phyloP scores from a whole-genome alignment of 495 filamentous ascomycete species.

The Lasiosphaeriaceae sp. region DNA sequence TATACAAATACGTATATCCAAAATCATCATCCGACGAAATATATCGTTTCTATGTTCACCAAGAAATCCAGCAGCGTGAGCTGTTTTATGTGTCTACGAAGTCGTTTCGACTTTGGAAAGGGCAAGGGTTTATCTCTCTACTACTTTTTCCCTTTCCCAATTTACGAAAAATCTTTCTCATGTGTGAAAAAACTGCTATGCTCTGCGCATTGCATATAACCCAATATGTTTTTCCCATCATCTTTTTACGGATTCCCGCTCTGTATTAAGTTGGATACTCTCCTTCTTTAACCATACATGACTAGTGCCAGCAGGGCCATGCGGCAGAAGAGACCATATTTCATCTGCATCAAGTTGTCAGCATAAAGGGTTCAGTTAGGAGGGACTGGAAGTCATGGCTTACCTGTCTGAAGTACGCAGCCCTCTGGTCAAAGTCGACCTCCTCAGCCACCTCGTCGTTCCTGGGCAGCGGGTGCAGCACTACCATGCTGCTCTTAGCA shows the following conservation, averaged over 20 bases:
- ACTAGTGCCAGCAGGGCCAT: constrained; percentile 95
- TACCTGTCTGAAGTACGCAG: constrained; percentile 99
- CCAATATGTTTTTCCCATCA: too few relatives aligned
- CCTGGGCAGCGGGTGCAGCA: constrained; percentile 92
- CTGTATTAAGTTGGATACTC: not conserved
- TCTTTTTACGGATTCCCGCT: too few relatives aligned
- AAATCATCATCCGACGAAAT: constrained; percentile 8
- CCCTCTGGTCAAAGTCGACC: constrained; percentile 94
- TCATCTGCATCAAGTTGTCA: constrained; percentile 65
- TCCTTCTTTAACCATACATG: constrained; percentile 52
- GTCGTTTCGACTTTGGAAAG: not conserved
- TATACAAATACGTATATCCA: constrained; percentile 8
- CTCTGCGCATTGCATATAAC: not conserved
- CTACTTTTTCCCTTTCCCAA: not conserved
- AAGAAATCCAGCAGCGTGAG: not conserved
- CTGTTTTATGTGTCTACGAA: not conserved
- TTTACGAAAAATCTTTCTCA: too few relatives aligned
- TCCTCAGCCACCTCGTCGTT: constrained; percentile 92
- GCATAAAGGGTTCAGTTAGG: constrained; percentile 27
- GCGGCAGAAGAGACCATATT: constrained; percentile 93
- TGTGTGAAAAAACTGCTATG: not conserved
- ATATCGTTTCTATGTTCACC: not conserved
- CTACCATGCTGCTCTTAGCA: constrained; percentile 85
- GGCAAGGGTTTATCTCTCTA: not conserved
- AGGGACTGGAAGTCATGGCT: constrained; percentile 32